Evolutionary conservation across 192 early-diverging fungal species (phyloP), one percentile per base, ranked within the genome.

Genomic region (Thamnidium elegans): DNA sequence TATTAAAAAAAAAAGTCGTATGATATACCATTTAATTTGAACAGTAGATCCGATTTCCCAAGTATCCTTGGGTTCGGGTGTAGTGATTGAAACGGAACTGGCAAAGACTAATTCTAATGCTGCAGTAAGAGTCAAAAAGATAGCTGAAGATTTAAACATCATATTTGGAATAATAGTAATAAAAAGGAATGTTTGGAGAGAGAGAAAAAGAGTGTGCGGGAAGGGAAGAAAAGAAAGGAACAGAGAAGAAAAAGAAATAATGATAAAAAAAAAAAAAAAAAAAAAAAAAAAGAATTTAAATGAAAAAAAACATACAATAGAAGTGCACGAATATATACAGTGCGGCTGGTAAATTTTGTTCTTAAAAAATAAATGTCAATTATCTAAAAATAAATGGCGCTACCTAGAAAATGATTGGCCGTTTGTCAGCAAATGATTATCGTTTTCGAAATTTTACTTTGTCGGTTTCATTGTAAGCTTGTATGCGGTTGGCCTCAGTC

Each of bases 31-130:
- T 51, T 51, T 62, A 36, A 62, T 62, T 31, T 62, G 30, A 4
- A 62, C 61, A 19, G 61, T 62, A 10, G 45, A 48, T 48, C 61
- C 61, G 8, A 31, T 36, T 15, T 48, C 31, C 61, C 61, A 62
- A 2, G 34, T 15, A 36, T 30, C 61, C 17, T 62, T 62, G 21
- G 61, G 7, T 14, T 34, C 30, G 13, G 61, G 61, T 31, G 45
- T 19, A 50, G 48, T 48, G 46, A 62, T 48, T 1, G 47, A n/a
- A 36, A 62, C 46, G 17, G 61, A 62, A 48, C 46, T 36, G 20
- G 48, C 61, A 17, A 34, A 32, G 34, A 34, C 48, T 13, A 58
- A 19, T 43, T 58, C 30, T 15, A 62, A 34, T 32, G 45, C 46
- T 30, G 48, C 48, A 31, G 48, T 48, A 20, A 62, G 17, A n/a